phyloP scores from a whole-genome alignment of 148 eudicot species.

The Rhododendron kiyosumense region DNA sequence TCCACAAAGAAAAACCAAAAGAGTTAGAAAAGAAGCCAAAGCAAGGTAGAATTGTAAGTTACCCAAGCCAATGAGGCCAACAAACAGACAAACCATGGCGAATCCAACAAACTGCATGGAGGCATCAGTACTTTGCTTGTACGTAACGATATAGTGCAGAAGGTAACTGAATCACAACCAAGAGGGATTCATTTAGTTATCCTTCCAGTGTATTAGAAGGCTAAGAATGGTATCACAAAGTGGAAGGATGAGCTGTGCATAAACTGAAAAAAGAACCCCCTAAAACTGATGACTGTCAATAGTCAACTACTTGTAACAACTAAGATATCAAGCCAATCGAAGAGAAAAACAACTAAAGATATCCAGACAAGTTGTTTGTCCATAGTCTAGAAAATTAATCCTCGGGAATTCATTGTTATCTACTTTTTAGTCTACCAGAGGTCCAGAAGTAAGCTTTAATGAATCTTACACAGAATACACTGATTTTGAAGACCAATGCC shows the following conservation, averaged over 20 bases:
- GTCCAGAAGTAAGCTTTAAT: neutral
- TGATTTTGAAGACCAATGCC: neutral
- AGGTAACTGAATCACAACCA: conserved; percentile 53
- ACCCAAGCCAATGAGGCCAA: conserved; percentile 83
- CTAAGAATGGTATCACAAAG: conserved; percentile 2
- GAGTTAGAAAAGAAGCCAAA: neutral
- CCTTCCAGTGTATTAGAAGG: neutral
- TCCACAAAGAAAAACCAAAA: neutral
- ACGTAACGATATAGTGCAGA: conserved; percentile 53
- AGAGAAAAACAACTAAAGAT: neutral
- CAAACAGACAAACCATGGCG: conserved; percentile 46
- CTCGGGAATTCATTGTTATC: neutral
- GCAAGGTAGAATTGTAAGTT: conserved; percentile 17
- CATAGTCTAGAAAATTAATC: neutral
- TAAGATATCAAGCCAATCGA: neutral
- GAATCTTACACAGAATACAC: neutral
- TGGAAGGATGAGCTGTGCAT: neutral
- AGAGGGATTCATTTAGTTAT: conserved; percentile 4
- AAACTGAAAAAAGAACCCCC: neutral
- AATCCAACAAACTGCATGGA: conserved; percentile 38
- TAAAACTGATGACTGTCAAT: neutral
- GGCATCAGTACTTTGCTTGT: conserved; percentile 31
- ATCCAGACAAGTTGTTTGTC: neutral
- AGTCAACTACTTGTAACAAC: neutral
- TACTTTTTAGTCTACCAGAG: neutral